Evolutionary conservation across 139 green algal species (phyloP).

Genomic region (Chlamydomonas schloesseri): DNA sequence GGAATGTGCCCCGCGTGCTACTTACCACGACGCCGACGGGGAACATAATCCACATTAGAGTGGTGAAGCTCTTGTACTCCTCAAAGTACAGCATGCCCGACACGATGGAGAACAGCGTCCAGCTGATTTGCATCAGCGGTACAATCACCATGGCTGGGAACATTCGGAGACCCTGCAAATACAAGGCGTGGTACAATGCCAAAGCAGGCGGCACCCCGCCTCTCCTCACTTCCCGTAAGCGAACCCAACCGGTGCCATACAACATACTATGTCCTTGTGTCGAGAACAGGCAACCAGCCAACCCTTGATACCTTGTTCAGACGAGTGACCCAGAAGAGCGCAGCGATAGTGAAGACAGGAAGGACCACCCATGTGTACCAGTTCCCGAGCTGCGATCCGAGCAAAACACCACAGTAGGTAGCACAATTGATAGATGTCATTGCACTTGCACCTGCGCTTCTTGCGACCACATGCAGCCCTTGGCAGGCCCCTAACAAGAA

Average conservation of each 20-base stretch:
- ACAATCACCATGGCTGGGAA: constrained; percentile 90
- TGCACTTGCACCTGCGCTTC: too few species aligned
- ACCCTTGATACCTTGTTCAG: constrained; percentile 78
- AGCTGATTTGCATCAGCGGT: constrained; percentile 87
- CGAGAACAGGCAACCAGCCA: too few species aligned
- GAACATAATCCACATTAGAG: constrained; percentile 80
- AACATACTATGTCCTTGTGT: too few species aligned
- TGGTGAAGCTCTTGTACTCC: constrained; percentile 75
- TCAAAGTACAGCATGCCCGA: constrained; percentile 85
- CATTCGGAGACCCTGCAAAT: constrained; percentile 72
- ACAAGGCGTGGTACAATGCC: too few species aligned
- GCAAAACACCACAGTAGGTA: too few species aligned
- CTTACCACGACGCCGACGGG: constrained; percentile 71
- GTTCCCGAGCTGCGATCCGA: constrained; percentile 68
- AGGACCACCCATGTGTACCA: constrained; percentile 89
- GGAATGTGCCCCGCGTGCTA: too few species aligned
- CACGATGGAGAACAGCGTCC: constrained; percentile 86
- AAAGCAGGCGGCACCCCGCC: too few species aligned
- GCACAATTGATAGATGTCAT: too few species aligned
- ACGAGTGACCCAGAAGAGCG: constrained; percentile 83
- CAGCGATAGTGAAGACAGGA: constrained; percentile 76
- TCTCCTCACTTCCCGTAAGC: background rate
- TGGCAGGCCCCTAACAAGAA: too few species aligned
- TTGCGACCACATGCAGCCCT: too few species aligned
- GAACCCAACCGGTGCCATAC: too few species aligned